A percentile compares a stretch with the other conserved stretches of the same genome.
These are phyloP conservation scores for Pachysolen tannophilus DNA, from an alignment of 805 yeast genomes.

Conservation along the genomic window DNA sequence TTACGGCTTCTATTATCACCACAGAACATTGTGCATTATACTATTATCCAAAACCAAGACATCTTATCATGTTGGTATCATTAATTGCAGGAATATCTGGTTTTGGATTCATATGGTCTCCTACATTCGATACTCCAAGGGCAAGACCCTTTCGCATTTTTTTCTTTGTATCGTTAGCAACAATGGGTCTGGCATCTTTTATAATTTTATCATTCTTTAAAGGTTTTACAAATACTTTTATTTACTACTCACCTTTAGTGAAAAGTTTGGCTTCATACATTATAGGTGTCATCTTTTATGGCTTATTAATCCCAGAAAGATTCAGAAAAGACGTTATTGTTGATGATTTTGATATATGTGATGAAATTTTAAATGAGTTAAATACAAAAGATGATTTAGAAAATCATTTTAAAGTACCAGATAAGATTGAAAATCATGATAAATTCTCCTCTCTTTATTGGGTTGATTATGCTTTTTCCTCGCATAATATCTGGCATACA, in stretches of 20 bases:
- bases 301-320: constrained; percentile 82
- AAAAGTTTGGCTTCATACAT: constrained; percentile 70
- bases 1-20: constrained; percentile 81
- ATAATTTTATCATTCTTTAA: constrained; percentile 44
- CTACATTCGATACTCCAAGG: constrained; percentile 82
- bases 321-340: constrained; percentile 66
- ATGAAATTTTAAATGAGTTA: constrained; percentile 22
- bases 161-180: constrained; percentile 74
- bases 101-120: constrained; percentile 82
- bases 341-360: constrained; percentile 30
- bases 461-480: constrained; percentile 66
- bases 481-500: constrained; percentile 93
- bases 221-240: constrained; percentile 44
- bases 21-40: constrained; percentile 77
- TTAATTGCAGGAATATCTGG: constrained; percentile 64
- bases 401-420: constrained; percentile 34
- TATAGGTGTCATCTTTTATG: constrained; percentile 81
- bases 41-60: constrained; percentile 41
- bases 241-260: constrained; percentile 58
- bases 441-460: constrained; percentile 65
- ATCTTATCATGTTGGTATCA: constrained; percentile 51
- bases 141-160: constrained; percentile 70
- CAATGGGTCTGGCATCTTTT: constrained; percentile 64
- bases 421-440: constrained; percentile 19
- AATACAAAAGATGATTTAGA: constrained; percentile 20